Evolutionary conservation across 2,329 filamentous ascomycete genomes (phyloP).

Genomic region (Xylaria hypoxylon): DNA sequence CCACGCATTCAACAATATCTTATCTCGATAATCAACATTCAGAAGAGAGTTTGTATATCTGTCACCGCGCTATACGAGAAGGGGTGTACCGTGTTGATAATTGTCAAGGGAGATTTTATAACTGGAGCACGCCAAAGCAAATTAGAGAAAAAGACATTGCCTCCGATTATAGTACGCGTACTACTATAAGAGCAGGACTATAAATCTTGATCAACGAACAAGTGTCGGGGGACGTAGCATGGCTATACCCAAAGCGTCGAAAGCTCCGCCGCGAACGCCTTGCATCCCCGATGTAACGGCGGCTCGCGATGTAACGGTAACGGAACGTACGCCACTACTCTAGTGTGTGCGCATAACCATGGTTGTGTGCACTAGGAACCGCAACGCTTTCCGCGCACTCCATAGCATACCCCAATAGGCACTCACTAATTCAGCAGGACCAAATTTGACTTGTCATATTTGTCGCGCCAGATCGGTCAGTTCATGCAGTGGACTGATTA

Average conservation of each 20-base stretch:
- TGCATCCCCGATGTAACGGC: slow-evolving; percentile 36
- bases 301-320: slow-evolving; percentile 38
- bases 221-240: slow-evolving; percentile 24
- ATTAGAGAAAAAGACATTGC: slow-evolving; percentile 12
- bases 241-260: slow-evolving; percentile 34
- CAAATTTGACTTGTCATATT: slow-evolving; percentile 26
- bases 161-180: slow-evolving; percentile 21
- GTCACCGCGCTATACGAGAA: slow-evolving; percentile 7
- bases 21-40: slow-evolving; percentile 16
- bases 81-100: slow-evolving; percentile 22
- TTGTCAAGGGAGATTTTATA: slow-evolving; percentile 29
- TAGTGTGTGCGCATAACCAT: slow-evolving; percentile 16
- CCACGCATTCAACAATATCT: background rate
- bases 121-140: slow-evolving; percentile 15
- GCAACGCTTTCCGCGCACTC: slow-evolving; percentile 7
- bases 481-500: slow-evolving; percentile 37
- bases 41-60: slow-evolving; percentile 15
- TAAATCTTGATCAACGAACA: slow-evolving; percentile 28
- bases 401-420: background rate
- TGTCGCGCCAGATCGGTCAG: slow-evolving; percentile 30
- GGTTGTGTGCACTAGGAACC: slow-evolving; percentile 1
- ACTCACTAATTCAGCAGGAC: slow-evolving; percentile 21
- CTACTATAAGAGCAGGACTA: slow-evolving; percentile 29
- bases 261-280: slow-evolving; percentile 34
- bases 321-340: slow-evolving; percentile 27